phyloP scores from a whole-genome alignment of 768 basidiomycete genomes.

The Trametes maxima region DNA sequence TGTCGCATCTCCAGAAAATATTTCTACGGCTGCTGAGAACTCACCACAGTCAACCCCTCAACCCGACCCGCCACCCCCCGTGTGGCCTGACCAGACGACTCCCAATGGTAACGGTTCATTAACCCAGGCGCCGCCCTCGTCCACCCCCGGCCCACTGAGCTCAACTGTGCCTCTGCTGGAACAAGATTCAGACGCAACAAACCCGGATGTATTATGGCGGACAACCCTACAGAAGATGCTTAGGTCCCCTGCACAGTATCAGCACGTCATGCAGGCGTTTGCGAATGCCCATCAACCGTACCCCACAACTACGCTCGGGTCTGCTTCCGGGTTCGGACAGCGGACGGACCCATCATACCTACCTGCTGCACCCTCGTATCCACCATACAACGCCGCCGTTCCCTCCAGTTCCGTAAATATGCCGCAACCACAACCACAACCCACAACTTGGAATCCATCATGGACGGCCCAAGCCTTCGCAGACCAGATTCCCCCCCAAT shows the following conservation, averaged over 20 bases:
- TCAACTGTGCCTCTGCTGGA: not conserved
- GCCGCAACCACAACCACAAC: too few relatives aligned
- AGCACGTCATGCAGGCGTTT: conserved; percentile 46
- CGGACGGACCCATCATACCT: not conserved
- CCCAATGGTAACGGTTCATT: not conserved
- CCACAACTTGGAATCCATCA: too few relatives aligned
- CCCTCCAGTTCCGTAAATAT: too few relatives aligned
- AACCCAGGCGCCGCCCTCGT: conserved; percentile 10
- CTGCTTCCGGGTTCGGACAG: not conserved
- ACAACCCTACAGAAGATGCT: conserved; percentile 52
- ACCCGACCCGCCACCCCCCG: not conserved
- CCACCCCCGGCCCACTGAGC: not conserved
- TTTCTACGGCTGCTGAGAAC: not conserved
- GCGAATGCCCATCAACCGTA: conserved; percentile 15
- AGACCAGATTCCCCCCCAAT: too few relatives aligned
- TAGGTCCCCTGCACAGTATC: conserved; percentile 55
- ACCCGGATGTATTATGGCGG: conserved; percentile 48
- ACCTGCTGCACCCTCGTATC: not conserved
- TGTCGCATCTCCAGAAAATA: conserved; percentile 6
- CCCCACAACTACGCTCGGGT: conserved; percentile 10
- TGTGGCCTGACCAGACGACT: not conserved
- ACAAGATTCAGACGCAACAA: conserved; percentile 28
- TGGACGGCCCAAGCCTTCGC: too few relatives aligned
- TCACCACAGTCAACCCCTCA: conserved; percentile 1
- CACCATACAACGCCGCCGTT: not conserved